Evolutionary conservation across 139 green algal genomes (phyloP), one percentile per base, ranked within the genome.

Genomic region (Pseudopediastrum boryanum): DNA sequence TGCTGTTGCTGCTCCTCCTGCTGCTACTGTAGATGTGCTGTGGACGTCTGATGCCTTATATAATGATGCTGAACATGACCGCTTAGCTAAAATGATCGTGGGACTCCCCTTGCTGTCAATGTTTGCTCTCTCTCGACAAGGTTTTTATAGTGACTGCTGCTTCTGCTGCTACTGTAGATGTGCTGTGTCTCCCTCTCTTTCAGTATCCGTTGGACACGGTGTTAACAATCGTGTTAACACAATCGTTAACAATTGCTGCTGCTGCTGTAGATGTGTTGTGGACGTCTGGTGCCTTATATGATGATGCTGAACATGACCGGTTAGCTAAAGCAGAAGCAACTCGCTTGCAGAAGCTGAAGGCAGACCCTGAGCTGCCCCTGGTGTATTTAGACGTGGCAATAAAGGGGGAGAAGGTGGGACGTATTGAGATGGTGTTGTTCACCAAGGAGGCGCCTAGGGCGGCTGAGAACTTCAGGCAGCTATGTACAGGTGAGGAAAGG

Each of bases 381-480:
- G 81, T 87, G 42, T 91, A 78, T 52, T 12, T 91, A 8, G 85
- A 93, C 61, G 83, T 92, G 29, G 67, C 63, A 6, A 88, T 91
- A 36, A 83, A 87, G 50, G 89, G 89, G 16, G 27, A 82, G 50
- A 77, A 70, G 19, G 62, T 80, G 2, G 85, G 85, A 0, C 76
- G 89, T 23, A 90, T 94, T 12, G 85, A 88, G 75, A 84, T 91
- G 59, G 86, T 88, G 56, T 51, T 94, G 19, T 92, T 90, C 56
- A 82, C 48, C 0, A 76, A 89, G 54, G 71, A 74, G 2, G 78
- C 61, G 33, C 77, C 75, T 8, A 63, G 69, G 35, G 82, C 86
- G 1, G 89, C 89, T 7, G 90, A 94, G 62, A 94, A 94, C 82
- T 94, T 92, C 81, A 72, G 90, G 13, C 80, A 84, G 69, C 81